These are phyloP conservation scores for Cercospora nicotianae DNA, from an alignment of 2,329 filamentous ascomycete genomes.

Conservation along the genomic window DNA sequence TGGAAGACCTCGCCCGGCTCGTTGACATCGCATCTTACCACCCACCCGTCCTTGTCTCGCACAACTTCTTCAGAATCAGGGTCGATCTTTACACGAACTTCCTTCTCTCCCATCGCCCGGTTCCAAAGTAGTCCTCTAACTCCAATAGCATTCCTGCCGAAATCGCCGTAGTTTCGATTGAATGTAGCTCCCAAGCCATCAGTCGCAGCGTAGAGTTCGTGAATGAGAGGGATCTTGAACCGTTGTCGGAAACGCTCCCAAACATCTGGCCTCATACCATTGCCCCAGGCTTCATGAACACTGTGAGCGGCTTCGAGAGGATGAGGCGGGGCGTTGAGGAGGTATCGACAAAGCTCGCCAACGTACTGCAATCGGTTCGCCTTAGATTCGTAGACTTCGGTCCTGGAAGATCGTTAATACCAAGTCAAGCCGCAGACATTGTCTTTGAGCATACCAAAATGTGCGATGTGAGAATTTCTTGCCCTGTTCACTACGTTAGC, in stretches of 20 bases:
- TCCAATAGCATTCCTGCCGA: constrained; percentile 31
- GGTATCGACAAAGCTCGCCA: constrained; percentile 79
- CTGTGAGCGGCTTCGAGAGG: constrained; percentile 70
- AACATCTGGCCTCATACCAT: constrained; percentile 78
- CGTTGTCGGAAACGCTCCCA: constrained; percentile 79
- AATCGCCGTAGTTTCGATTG: constrained; percentile 33
- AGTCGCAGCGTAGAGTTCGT: constrained; percentile 41
- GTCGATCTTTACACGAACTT: constrained; percentile 67
- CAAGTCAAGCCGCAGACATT: not conserved
- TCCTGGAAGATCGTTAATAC: not conserved
- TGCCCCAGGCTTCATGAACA: constrained; percentile 73
- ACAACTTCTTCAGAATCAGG: constrained; percentile 66
- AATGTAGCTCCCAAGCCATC: constrained; percentile 36
- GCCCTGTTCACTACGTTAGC: constrained; percentile 43
- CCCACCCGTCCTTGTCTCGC: constrained; percentile 65
- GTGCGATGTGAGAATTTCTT: constrained; percentile 72
- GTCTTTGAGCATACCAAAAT: constrained; percentile 60
- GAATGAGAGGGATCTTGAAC: constrained; percentile 46
- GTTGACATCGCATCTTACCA: constrained; percentile 60
- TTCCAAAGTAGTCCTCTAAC: constrained; percentile 33
- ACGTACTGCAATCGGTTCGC: constrained; percentile 82
- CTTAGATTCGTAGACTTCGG: constrained; percentile 65
- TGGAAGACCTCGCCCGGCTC: constrained; percentile 76
- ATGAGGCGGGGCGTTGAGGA: constrained; percentile 64
- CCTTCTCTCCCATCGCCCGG: constrained; percentile 22